Base-by-base conservation (phyloP, 2,329 filamentous ascomycete species). In the Pleurostoma richardsiae region DNA sequence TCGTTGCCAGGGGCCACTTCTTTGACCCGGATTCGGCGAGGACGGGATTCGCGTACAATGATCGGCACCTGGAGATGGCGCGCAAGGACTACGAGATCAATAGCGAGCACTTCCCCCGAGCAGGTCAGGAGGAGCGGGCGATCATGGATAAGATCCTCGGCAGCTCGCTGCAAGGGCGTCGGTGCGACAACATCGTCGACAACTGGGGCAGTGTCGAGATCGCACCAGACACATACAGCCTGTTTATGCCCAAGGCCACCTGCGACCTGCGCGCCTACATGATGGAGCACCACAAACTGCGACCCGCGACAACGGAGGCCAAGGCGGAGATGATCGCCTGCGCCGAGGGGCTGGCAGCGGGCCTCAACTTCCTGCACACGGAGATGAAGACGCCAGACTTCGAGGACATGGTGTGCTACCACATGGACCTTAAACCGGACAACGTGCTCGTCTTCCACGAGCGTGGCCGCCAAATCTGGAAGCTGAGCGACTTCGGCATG, bases 401-500 rank as follows among this genome's bases (percentile, higher is more conserved):
- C 10, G 58, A 65, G 28, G 51, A 55, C 3, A 52, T 68, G 5
- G 60, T 64, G 4, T 70, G 66, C 49, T 69, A 69, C 42, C 67
- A 71, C 40, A 66, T 69, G 58, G 67, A 71, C 46, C 53, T 71
- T 8, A 70, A 66, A 42, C 66, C 64, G 4, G 59, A 55, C 27
- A 69, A 67, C 39, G 60, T 69, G n/a, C 56, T 65, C n/a, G 47
- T 63, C 27, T 62, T 62, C 38, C 50, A 42, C 10, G 49, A 57
- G 3, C 45, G 39, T 11, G 49, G 42, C 5, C 51, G 47, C 38
- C 27, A 54, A 5, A 52, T 62, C n/a, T 71, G 68, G 67, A 70
- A 69, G 49, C 55, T 70, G 8, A 68, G 67, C 26, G 68, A 69
- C 44, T 71, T 71, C 48, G 67, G 68, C 6, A 65, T 70, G 54